Conservation (phyloP, 2,329 filamentous ascomycete genomes). For the Lachnellula subtilissima region DNA sequence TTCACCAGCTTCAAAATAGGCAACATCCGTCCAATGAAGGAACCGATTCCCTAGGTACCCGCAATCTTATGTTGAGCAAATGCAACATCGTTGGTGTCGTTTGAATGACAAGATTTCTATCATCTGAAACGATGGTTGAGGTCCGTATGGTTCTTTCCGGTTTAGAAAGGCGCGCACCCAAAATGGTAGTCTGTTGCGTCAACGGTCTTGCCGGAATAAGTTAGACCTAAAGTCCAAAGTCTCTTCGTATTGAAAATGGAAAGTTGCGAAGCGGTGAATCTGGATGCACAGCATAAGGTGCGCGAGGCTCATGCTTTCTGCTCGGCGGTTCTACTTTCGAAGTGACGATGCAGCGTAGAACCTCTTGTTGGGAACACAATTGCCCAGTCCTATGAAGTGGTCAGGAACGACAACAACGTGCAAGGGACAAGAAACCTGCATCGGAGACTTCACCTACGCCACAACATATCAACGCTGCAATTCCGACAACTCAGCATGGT, state of each 20-base stretch:
- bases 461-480: not conserved
- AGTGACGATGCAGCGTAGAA: too few relatives aligned
- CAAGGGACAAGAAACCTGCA: not conserved
- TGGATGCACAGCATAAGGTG: not conserved
- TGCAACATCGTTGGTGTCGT: not conserved
- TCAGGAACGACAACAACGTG: too few relatives aligned
- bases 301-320: not conserved
- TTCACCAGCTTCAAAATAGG: not conserved
- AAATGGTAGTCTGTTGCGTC: not conserved
- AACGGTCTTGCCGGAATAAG: not conserved
- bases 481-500: not conserved
- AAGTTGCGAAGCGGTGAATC: not conserved
- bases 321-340: too few relatives aligned
- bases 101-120: not conserved
- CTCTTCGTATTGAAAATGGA: not conserved
- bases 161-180: not conserved
- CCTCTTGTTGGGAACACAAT: too few relatives aligned
- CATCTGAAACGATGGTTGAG: not conserved
- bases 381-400: too few relatives aligned
- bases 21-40: not conserved
- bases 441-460: not conserved
- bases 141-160: not conserved
- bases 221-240: not conserved
- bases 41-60: not conserved
- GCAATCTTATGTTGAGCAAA: not conserved